Evolutionary conservation across 352 stramenopile species (phyloP).

Genomic region (Halophytophthora polymorphica): DNA sequence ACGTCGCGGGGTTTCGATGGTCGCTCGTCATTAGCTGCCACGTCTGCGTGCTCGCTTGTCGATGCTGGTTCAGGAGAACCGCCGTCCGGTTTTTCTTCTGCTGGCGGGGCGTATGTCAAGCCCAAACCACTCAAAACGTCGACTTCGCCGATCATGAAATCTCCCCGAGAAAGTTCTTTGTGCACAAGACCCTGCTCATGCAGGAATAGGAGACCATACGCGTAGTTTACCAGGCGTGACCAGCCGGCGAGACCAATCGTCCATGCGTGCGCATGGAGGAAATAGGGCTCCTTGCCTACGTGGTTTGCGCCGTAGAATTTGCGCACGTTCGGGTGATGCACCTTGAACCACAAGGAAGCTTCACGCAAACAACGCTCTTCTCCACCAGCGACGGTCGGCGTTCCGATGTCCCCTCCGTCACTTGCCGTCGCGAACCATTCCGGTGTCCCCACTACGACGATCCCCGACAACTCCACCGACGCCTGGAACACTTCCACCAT

Average conservation of each 20-base stretch:
- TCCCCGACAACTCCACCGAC: neutral
- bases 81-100: too few species aligned
- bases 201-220: constrained; percentile 36
- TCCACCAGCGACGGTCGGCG: too few species aligned
- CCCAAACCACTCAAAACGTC: too few species aligned
- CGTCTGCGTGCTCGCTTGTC: too few species aligned
- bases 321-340: constrained; percentile 19
- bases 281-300: constrained; percentile 1
- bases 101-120: neutral
- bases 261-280: neutral
- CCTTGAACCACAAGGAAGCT: neutral
- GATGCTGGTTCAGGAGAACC: too few species aligned
- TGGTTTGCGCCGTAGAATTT: constrained; percentile 18
- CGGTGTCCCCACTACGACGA: constrained; percentile 1
- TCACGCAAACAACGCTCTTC: neutral
- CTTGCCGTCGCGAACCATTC: constrained; percentile 4
- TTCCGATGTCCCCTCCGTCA: too few species aligned
- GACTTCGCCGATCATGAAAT: too few species aligned
- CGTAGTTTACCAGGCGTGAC: constrained; percentile 6
- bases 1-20: too few species aligned
- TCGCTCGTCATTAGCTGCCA: too few species aligned
- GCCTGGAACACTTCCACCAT: constrained; percentile 4
- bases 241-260: neutral
- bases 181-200: constrained; percentile 10
- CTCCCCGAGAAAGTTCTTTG: constrained; percentile 1